These are phyloP conservation scores for Malus fusca DNA, from an alignment of 306 rosid genomes.

Conservation along the genomic window DNA sequence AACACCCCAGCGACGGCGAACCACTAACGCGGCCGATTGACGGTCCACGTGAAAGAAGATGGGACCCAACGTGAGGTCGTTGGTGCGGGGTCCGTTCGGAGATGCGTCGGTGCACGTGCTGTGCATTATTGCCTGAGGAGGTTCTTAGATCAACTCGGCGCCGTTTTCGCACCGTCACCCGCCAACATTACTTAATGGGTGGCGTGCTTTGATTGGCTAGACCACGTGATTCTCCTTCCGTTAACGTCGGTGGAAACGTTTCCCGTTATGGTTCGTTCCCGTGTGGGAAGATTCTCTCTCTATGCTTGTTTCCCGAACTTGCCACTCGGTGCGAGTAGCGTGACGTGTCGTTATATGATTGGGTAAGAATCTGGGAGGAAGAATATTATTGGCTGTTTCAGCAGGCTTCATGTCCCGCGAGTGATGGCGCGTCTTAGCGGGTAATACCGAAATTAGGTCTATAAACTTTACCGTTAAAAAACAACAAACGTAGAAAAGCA, in stretches of 20 bases:
- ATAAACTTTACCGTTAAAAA: too few species aligned
- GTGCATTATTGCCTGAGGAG: not conserved
- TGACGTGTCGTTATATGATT: not conserved
- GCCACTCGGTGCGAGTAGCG: not conserved
- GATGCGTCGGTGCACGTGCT: slow-evolving; percentile 48
- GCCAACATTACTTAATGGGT: not conserved
- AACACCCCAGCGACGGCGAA: not conserved
- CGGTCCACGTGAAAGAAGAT: slow-evolving; percentile 22
- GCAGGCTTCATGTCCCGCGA: too few species aligned
- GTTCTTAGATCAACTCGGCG: not conserved
- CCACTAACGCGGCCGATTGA: not conserved
- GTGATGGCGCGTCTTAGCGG: too few species aligned
- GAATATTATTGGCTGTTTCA: not conserved
- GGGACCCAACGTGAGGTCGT: not conserved
- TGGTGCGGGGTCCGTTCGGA: slow-evolving; percentile 8
- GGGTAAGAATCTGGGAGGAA: too few species aligned
- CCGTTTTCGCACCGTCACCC: not conserved
- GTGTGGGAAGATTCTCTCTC: not conserved
- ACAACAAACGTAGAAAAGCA: too few species aligned
- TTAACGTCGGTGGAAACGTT: slow-evolving; percentile 34
- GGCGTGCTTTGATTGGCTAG: not conserved
- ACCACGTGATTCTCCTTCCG: slow-evolving; percentile 22
- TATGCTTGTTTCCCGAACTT: not conserved
- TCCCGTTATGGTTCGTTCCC: slow-evolving; percentile 10
- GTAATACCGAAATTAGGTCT: too few species aligned